phyloP scores from a whole-genome alignment of 1,139 yeast species.

The Arxiozyma bovina region DNA sequence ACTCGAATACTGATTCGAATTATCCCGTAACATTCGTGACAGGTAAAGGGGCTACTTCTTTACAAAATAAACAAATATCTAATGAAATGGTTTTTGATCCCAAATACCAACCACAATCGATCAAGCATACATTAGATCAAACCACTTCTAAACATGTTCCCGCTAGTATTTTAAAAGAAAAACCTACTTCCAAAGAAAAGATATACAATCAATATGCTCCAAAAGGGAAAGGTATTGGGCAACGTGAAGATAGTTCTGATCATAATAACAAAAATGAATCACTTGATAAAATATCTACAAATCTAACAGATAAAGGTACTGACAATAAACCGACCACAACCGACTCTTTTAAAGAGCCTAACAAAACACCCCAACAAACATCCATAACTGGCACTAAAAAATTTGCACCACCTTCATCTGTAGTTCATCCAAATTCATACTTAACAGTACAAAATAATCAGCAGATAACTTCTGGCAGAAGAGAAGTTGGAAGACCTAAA shows the following conservation, averaged over 20 bases:
- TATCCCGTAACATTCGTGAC: slow-evolving; percentile 26
- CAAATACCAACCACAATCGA: slow-evolving; percentile 29
- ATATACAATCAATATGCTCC: slow-evolving; percentile 28
- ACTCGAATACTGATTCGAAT: not conserved
- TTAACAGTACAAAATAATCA: slow-evolving; percentile 1
- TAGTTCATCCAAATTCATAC: slow-evolving; percentile 21
- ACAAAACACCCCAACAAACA: slow-evolving; percentile 1
- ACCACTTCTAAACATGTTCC: slow-evolving; percentile 28
- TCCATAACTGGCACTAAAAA: slow-evolving; percentile 1
- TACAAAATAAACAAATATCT: slow-evolving; percentile 22
- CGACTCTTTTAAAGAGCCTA: not conserved
- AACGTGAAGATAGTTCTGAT: not conserved
- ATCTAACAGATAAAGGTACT: not conserved
- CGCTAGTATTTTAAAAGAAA: slow-evolving; percentile 20
- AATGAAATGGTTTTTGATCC: slow-evolving; percentile 27
- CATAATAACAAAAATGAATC: not conserved
- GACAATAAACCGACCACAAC: not conserved
- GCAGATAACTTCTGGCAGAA: slow-evolving; percentile 8
- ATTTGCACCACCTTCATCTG: slow-evolving; percentile 23
- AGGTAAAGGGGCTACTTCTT: slow-evolving; percentile 27
- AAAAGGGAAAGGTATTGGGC: slow-evolving; percentile 24
- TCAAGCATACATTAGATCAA: slow-evolving; percentile 30
- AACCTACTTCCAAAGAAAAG: slow-evolving; percentile 19
- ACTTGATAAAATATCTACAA: not conserved
- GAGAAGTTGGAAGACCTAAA: slow-evolving; percentile 30